Evolutionary conservation across 805 yeast species (phyloP).

Genomic region (Yamadazyma sp.): DNA sequence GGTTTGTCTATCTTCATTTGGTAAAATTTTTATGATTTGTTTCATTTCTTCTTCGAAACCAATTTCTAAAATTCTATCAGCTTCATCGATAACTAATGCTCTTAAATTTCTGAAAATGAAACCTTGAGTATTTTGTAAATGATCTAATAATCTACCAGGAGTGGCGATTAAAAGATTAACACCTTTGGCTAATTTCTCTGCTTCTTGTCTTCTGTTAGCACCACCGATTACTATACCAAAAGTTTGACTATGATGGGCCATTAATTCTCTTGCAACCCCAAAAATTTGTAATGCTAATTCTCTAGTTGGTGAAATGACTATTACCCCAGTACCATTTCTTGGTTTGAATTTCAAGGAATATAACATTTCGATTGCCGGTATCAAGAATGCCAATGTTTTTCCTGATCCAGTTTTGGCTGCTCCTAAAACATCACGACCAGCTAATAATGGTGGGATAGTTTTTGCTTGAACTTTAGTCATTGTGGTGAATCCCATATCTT

Average conservation of each 20-base stretch:
- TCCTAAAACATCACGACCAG: slow-evolving; percentile 96
- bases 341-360: slow-evolving; percentile 93
- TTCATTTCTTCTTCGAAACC: slow-evolving; percentile 99
- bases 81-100: slow-evolving; percentile 94
- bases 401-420: slow-evolving; percentile 99
- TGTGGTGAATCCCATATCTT: slow-evolving; percentile 81
- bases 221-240: slow-evolving; percentile 98
- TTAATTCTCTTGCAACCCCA: slow-evolving; percentile 93
- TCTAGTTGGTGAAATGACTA: slow-evolving; percentile 95
- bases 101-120: slow-evolving; percentile 92
- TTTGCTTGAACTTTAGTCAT: slow-evolving; percentile 96
- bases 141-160: slow-evolving; percentile 96
- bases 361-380: slow-evolving; percentile 93
- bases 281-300: slow-evolving; percentile 96
- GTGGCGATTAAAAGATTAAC: slow-evolving; percentile 94
- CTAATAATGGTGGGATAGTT: slow-evolving; percentile 93
- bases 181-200: slow-evolving; percentile 90
- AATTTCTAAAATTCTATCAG: slow-evolving; percentile 94
- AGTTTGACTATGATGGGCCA: slow-evolving; percentile 90
- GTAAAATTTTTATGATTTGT: slow-evolving; percentile 90
- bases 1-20: slow-evolving; percentile 89
- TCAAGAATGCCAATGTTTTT: slow-evolving; percentile 89
- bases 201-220: slow-evolving; percentile 95
- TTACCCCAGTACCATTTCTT: slow-evolving; percentile 96
- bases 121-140: slow-evolving; percentile 91